Percentiles rank a stretch among this genome's conserved stretches.
Evolutionary conservation across 2,329 filamentous ascomycete species (phyloP).

Genomic region (Venturia asperata): DNA sequence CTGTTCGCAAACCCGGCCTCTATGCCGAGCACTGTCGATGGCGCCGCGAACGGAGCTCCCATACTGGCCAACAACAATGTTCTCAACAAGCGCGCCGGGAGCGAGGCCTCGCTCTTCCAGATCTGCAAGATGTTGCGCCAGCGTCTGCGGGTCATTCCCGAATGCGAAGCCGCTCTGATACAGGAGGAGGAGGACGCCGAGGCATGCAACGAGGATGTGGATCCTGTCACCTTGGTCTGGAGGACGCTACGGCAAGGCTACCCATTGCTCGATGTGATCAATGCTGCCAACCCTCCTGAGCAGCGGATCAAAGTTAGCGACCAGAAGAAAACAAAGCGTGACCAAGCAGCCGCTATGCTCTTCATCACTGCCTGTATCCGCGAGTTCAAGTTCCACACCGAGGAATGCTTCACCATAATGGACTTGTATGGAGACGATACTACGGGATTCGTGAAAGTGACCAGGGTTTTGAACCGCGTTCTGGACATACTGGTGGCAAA

Average conservation of each 20-base stretch:
- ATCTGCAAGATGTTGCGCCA: conserved; percentile 82
- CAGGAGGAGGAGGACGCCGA: conserved; percentile 65
- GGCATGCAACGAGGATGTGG: conserved; percentile 53
- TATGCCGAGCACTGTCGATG: conserved; percentile 30
- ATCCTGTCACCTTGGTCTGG: conserved; percentile 90
- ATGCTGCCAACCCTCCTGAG: conserved; percentile 65
- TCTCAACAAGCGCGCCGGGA: conserved; percentile 93
- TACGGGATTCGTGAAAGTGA: conserved; percentile 93
- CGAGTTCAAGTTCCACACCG: conserved; percentile 68
- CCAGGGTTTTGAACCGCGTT: conserved; percentile 84
- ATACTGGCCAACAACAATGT: conserved; percentile 82
- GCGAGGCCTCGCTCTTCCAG: conserved; percentile 86
- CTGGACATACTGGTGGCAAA: conserved; percentile 77
- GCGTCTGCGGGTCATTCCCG: conserved; percentile 74
- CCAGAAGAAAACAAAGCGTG: conserved; percentile 63
- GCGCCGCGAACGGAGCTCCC: conserved; percentile 48
- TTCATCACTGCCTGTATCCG: conserved; percentile 85
- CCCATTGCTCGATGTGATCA: conserved; percentile 83
- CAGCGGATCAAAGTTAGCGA: conserved; percentile 61
- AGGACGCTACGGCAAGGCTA: conserved; percentile 74
- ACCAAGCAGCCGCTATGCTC: conserved; percentile 84
- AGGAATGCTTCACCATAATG: conserved; percentile 84
- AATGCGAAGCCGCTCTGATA: conserved; percentile 67
- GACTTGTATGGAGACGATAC: conserved; percentile 93
- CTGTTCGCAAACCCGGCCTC: conserved; percentile 35